Base-by-base conservation (phyloP, 148 eudicot genomes). In the Chenopodium suecicum region DNA sequence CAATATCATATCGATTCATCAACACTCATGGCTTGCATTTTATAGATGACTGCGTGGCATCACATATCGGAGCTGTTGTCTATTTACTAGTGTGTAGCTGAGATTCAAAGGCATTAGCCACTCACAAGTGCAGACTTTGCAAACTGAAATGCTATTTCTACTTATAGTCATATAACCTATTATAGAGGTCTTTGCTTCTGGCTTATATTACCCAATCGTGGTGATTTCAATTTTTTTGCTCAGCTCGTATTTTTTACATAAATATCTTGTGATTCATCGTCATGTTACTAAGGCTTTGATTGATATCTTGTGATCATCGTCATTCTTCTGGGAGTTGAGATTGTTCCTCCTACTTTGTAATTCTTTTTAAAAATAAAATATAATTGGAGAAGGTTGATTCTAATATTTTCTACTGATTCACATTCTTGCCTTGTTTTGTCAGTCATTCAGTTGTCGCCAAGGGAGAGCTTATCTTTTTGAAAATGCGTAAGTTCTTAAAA, bases 381-480 rank as follows among this genome's bases (percentile, higher is more conserved):
- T 63, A 70, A 4, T 50, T 74, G 5, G 27, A 37, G 75, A 19
- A 52, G 27, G 20, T 82, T 63, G 54, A 62, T 4, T 63, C 11
- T 62, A 17, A 22, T 58, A 23, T 48, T 63, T 73, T 63, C 8
- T 58, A 76, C 46, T 76, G 29, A 75, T 65, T 16, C 68, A 14
- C 14, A 44, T 3, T 67, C 52, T 82, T 83, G 73, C 27, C 56
- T 82, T 64, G 48, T 71, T 41, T 84, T 85, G 19, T 79, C 88
- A 90, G 93, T 84, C 93, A 54, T 90, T 90, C 91, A 90, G 73
- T 76, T 87, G 93, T 83, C 83, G 87, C 37, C 82, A 73, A 83
- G 93, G 91, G 79, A 84, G 87, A 74, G 93, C 91, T n/a, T 90
- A 86, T 85, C 91, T 90, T 74, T 86, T 90, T 84, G 87, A 89